These are phyloP conservation scores for Trichomonas vaginalis DNA, from an alignment of 208 protist genomes.

Conservation along the genomic window DNA sequence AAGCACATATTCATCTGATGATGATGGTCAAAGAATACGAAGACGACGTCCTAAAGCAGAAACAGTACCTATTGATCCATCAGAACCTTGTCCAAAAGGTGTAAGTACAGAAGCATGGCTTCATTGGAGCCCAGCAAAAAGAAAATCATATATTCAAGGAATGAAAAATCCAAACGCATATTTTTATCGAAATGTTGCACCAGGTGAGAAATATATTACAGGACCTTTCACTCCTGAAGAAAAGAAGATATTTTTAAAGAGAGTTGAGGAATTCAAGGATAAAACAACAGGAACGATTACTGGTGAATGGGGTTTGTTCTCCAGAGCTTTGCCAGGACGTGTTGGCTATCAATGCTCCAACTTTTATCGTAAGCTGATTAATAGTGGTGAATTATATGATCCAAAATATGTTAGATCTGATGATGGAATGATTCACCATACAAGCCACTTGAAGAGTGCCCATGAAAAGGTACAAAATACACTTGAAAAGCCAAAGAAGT, in stretches of 20 bases:
- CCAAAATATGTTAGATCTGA: background rate
- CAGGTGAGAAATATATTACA: background rate
- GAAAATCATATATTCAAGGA: background rate
- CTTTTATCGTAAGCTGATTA: background rate
- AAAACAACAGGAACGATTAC: conserved; percentile 7
- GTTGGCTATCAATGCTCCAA: conserved; percentile 45
- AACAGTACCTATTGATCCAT: background rate
- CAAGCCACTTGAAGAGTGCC: background rate
- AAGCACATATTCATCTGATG: background rate
- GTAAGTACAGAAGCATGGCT: background rate
- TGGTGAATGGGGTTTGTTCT: conserved; percentile 50
- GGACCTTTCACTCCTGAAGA: background rate
- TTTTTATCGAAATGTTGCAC: background rate
- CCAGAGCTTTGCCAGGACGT: conserved; percentile 43
- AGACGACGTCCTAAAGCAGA: background rate
- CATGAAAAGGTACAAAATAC: background rate
- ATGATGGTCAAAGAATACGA: background rate
- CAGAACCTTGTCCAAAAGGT: background rate
- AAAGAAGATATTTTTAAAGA: background rate
- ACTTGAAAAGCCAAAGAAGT: background rate
- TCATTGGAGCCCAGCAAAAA: background rate
- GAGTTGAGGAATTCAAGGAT: background rate
- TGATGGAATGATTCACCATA: background rate
- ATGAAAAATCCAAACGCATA: background rate
- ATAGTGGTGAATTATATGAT: background rate